Evolutionary conservation across 2,329 filamentous ascomycete genomes (phyloP).

Genomic region (Fusarium pseudoanthophilum): DNA sequence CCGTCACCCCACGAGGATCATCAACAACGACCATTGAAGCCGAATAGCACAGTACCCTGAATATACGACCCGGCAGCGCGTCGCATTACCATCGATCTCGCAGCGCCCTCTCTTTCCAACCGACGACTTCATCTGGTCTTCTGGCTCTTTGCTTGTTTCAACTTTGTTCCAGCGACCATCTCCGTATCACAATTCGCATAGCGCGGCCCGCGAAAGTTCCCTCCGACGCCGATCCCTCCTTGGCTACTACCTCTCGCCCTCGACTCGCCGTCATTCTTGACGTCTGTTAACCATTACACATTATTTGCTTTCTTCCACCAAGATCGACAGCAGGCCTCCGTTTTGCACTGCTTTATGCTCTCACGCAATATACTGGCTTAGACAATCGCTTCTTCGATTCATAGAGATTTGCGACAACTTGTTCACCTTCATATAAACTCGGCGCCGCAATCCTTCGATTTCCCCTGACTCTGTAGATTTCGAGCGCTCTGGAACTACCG

Average conservation of each 20-base stretch:
- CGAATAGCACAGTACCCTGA: slow-evolving; percentile 4
- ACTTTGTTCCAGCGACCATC: slow-evolving; percentile 32
- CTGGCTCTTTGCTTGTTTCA: slow-evolving; percentile 36
- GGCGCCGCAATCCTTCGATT: not conserved
- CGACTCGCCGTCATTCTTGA: slow-evolving; percentile 26
- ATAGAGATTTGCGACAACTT: slow-evolving; percentile 6
- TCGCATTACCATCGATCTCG: slow-evolving; percentile 10
- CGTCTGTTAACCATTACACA: slow-evolving; percentile 19
- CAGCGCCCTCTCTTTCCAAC: slow-evolving; percentile 7
- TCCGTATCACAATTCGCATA: slow-evolving; percentile 36
- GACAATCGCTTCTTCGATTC: slow-evolving; percentile 7
- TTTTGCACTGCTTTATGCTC: not conserved
- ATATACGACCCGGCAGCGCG: slow-evolving; percentile 19
- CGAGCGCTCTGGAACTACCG: not conserved
- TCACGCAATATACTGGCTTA: not conserved
- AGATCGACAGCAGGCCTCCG: not conserved
- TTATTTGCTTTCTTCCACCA: slow-evolving; percentile 16
- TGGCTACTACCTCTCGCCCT: slow-evolving; percentile 29
- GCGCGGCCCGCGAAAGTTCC: slow-evolving; percentile 33
- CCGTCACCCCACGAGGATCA: slow-evolving; percentile 36
- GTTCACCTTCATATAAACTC: not conserved
- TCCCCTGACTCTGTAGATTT: not conserved
- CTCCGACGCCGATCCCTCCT: slow-evolving; percentile 37
- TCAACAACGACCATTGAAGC: slow-evolving; percentile 32
- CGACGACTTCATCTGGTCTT: slow-evolving; percentile 13